phyloP scores from a whole-genome alignment of 2,329 filamentous ascomycete species.

The Stromatinia cepivora region DNA sequence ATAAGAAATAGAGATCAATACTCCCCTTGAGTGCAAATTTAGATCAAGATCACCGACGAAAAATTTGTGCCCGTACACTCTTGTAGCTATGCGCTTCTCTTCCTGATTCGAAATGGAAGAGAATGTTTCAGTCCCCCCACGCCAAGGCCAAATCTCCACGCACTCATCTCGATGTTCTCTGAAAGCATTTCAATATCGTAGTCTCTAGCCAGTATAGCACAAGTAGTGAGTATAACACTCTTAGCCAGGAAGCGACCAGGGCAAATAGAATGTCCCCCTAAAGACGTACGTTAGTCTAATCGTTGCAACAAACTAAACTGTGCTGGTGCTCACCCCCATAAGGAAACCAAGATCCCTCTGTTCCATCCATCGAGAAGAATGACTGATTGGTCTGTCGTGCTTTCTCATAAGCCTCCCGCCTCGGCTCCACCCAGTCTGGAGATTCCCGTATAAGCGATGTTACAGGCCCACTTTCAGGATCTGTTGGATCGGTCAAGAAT shows the following conservation, averaged over 20 bases:
- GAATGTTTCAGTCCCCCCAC: not conserved
- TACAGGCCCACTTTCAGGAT: not conserved
- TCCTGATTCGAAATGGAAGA: slow-evolving; percentile 3
- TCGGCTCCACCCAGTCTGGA: not conserved
- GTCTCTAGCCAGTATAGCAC: not conserved
- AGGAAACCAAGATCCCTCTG: not conserved
- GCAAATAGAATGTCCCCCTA: not conserved
- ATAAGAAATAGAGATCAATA: too few relatives aligned
- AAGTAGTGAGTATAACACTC: not conserved
- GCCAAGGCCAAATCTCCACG: slow-evolving; percentile 10
- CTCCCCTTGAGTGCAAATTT: too few relatives aligned
- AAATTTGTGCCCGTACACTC: too few relatives aligned
- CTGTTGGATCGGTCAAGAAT: not conserved
- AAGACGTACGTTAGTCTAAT: too few relatives aligned
- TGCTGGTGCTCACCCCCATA: too few relatives aligned
- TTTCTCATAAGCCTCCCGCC: not conserved
- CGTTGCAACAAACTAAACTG: too few relatives aligned
- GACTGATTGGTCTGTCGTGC: not conserved
- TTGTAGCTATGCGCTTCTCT: not conserved
- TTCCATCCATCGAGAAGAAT: not conserved
- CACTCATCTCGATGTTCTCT: not conserved
- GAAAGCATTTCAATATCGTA: slow-evolving; percentile 1
- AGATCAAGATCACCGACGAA: too few relatives aligned
- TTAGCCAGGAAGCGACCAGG: slow-evolving; percentile 9
- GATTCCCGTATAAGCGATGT: not conserved